phyloP scores from a whole-genome alignment of 768 basidiomycete genomes.

The Leccinum obscurum region DNA sequence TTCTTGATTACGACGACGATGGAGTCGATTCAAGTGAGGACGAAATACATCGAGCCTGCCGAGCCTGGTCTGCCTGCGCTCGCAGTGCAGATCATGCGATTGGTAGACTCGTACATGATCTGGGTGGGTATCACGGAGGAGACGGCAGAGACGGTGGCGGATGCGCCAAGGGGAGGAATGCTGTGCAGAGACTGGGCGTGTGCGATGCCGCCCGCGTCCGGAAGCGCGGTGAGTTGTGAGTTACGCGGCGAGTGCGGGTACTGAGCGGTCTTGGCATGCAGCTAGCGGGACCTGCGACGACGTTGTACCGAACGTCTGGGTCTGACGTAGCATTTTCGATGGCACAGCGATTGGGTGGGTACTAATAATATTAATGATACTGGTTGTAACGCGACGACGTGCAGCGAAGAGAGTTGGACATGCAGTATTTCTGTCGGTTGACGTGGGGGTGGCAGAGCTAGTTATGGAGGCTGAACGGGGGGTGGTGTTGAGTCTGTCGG shows the following conservation, averaged over 20 bases:
- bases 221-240: slow-evolving; percentile 24
- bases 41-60: slow-evolving; percentile 48
- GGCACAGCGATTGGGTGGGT: slow-evolving; percentile 78
- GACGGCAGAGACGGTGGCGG: slow-evolving; percentile 43
- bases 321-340: slow-evolving; percentile 69
- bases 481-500: slow-evolving; percentile 40
- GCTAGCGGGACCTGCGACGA: slow-evolving; percentile 46
- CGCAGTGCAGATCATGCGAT: slow-evolving; percentile 62
- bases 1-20: slow-evolving; percentile 8
- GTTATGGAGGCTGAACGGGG: slow-evolving; percentile 61
- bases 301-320: slow-evolving; percentile 60
- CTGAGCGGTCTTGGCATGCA: slow-evolving; percentile 6
- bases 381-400: not conserved
- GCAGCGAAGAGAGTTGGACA: slow-evolving; percentile 64
- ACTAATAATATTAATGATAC: slow-evolving; percentile 6
- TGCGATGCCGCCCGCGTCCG: slow-evolving; percentile 61
- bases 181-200: slow-evolving; percentile 80
- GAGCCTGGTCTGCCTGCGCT: slow-evolving; percentile 57
- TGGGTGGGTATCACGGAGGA: slow-evolving; percentile 71
- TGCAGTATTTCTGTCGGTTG: slow-evolving; percentile 74
- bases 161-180: slow-evolving; percentile 52
- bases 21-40: slow-evolving; percentile 42
- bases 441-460: slow-evolving; percentile 51
- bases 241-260: not conserved
- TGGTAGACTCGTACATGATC: slow-evolving; percentile 78